Evolutionary conservation across 2,329 filamentous ascomycete species (phyloP).

Genomic region (Aulographum hederae): DNA sequence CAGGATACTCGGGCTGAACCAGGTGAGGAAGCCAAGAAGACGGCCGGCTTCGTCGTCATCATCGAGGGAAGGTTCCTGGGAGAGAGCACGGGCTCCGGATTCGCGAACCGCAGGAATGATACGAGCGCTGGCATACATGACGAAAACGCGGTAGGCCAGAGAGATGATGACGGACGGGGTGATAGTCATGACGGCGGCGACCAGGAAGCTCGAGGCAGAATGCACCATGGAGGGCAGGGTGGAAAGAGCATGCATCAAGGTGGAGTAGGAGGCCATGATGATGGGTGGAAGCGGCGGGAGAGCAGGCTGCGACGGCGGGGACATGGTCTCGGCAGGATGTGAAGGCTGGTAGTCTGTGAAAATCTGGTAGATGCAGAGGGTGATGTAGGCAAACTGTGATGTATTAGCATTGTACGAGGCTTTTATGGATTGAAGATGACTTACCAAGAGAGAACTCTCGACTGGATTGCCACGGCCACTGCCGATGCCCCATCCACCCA

Average conservation of each 20-base stretch:
- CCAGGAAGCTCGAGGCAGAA: constrained; percentile 68
- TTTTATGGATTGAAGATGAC: constrained; percentile 5
- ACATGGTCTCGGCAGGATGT: constrained; percentile 29
- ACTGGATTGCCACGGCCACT: constrained; percentile 89
- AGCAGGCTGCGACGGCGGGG: constrained; percentile 51
- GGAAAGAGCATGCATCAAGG: constrained; percentile 66
- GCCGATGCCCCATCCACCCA: constrained; percentile 85
- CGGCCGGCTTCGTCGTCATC: constrained; percentile 69
- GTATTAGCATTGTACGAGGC: constrained; percentile 2
- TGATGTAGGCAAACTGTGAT: constrained; percentile 71
- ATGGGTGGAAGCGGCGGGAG: constrained; percentile 93
- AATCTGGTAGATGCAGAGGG: constrained; percentile 98
- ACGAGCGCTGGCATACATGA: constrained; percentile 85
- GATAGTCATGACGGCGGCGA: constrained; percentile 86
- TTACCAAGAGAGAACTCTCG: constrained; percentile 67
- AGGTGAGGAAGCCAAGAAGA: constrained; percentile 67
- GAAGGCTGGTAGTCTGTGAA: constrained; percentile 95
- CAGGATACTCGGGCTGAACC: constrained; percentile 87
- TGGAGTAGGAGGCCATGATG: constrained; percentile 96
- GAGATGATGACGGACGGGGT: constrained; percentile 93
- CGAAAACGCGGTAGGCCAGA: constrained; percentile 78
- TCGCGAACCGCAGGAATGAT: constrained; percentile 91
- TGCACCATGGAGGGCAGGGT: constrained; percentile 69
- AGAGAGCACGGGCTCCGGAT: constrained; percentile 63
- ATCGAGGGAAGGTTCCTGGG: constrained; percentile 70